These are phyloP conservation scores for Wakefieldia striispora DNA, from an alignment of 768 basidiomycete species.

Conservation along the genomic window DNA sequence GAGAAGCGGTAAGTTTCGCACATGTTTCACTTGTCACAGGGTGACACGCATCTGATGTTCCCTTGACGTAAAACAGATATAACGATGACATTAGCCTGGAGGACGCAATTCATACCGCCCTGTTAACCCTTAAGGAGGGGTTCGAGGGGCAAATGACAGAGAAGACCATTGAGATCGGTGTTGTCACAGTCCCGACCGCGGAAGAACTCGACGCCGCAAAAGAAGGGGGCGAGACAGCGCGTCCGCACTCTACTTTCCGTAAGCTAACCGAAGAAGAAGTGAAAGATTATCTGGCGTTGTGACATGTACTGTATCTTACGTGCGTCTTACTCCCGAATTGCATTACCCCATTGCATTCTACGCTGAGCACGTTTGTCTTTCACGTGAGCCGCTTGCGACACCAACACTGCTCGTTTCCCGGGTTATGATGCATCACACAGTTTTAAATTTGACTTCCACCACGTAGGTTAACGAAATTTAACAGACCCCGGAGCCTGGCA, in stretches of 20 bases:
- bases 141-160: slow-evolving; percentile 99
- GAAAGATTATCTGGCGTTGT: slow-evolving; percentile 89
- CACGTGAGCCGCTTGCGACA: slow-evolving; percentile 6
- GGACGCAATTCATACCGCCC: slow-evolving; percentile 98
- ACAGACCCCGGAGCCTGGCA: slow-evolving; percentile 7
- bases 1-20: slow-evolving; percentile 82
- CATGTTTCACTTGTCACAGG: slow-evolving; percentile 23
- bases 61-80: slow-evolving; percentile 64
- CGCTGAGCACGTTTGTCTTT: slow-evolving; percentile 16
- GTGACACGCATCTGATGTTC: slow-evolving; percentile 12
- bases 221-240: slow-evolving; percentile 62
- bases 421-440: not conserved
- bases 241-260: slow-evolving; percentile 86
- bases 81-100: slow-evolving; percentile 99
- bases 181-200: slow-evolving; percentile 83
- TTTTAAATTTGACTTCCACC: slow-evolving; percentile 7
- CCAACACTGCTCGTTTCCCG: slow-evolving; percentile 4
- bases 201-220: slow-evolving; percentile 60
- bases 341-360: slow-evolving; percentile 7
- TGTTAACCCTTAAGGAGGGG: slow-evolving; percentile 96
- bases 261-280: slow-evolving; percentile 97
- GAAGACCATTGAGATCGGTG: slow-evolving; percentile 98
- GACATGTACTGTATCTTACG: slow-evolving; percentile 36
- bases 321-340: slow-evolving; percentile 28
- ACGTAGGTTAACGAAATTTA: slow-evolving; percentile 6